Evolutionary conservation across 2,329 filamentous ascomycete genomes (phyloP).

Genomic region (Fusarium subglutinans): DNA sequence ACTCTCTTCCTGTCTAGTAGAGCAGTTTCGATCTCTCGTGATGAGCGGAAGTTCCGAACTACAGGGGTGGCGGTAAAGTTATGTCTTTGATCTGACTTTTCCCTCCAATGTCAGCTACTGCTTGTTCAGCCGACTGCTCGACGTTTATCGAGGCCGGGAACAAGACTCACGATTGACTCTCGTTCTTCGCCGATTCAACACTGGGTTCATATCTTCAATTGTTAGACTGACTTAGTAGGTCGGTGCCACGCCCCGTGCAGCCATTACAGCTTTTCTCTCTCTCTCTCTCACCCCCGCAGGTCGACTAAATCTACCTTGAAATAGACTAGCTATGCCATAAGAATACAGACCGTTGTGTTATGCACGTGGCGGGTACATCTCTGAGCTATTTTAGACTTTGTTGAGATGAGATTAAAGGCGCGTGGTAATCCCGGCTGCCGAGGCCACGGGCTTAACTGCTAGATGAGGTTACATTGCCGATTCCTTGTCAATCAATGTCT

Average conservation of each 20-base stretch:
- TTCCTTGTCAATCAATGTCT: background rate
- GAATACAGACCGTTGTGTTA: background rate
- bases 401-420: background rate
- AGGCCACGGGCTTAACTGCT: conserved; percentile 1
- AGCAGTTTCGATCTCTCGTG: background rate
- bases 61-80: background rate
- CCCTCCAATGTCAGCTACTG: background rate
- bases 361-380: conserved; percentile 15
- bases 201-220: background rate
- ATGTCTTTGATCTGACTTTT: background rate
- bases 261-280: background rate
- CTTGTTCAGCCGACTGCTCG: background rate
- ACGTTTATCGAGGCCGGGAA: background rate
- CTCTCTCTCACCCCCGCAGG: too few species aligned
- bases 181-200: background rate
- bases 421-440: background rate
- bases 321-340: background rate
- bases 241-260: background rate
- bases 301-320: background rate
- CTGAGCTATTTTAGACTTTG: conserved; percentile 1
- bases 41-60: background rate
- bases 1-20: background rate
- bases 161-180: background rate
- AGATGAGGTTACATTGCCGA: conserved; percentile 23
- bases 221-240: background rate